Base-by-base conservation (phyloP, 2,329 filamentous ascomycete genomes). In the Aspergillaceae sp. region DNA sequence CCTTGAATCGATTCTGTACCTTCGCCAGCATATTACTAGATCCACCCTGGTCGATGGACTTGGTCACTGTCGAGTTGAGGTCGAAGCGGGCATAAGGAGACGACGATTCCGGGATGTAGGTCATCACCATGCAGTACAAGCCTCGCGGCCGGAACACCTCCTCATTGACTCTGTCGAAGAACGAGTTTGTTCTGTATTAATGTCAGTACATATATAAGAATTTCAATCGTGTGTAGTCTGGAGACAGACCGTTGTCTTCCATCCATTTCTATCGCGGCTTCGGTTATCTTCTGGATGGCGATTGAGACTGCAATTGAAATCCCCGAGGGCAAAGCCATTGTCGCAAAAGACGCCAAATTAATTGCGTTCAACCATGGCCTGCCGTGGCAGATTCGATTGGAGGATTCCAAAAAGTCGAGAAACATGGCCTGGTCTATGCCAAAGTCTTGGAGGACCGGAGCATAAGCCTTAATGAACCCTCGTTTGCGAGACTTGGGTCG, bases 81-180 rank as follows among this genome's bases (percentile, higher is more conserved):
- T 68, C 56, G 29, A 65, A 45, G 2, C 54, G 52, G 5, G 60
- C 47, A 2, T 58, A 49, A 3, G 61, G 56, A 10, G 62, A 54
- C 11, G 55, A 47, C 0, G 57, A 50, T 3, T 71, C 66, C 0
- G 74, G 72, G 43, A 74, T 74, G 64, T 69, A 79, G 1, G 74
- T 74, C 63, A 82, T 72, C 34, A 83, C 66, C 19, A 78, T 63
- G 48, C 70, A 74, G 59, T 74, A 77, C 0, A 82, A 67, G 0
- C 79, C 79, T 2, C 70, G 71, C 0, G 79, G 78, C 41, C 68
- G 70, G 58, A 83, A 83, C 48, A 79, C 72, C 3, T 75, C 67
- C 6, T 72, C 66, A 54, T 82, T 83, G 53, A 79, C 69, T 33
- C 67, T 62, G 51, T 80, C 72, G 10, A 83, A 68, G 55, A 78